Base-by-base conservation (phyloP, 202 grass and related monocot species). In the Panicum hallii region DNA sequence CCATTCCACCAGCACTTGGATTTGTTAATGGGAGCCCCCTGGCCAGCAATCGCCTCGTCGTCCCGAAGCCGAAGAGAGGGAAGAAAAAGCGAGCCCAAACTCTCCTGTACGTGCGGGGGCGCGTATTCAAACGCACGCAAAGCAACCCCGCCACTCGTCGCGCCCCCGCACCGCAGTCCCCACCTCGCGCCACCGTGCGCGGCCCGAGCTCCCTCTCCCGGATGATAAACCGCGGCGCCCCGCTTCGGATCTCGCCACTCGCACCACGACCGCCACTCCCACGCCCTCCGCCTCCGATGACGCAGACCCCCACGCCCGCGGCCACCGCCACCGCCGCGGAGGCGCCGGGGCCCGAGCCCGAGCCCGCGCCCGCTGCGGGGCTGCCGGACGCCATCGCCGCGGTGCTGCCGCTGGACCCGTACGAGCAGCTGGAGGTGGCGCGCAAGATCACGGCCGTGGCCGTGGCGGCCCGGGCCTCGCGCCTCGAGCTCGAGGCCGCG, bases 391-490 rank as follows among this genome's bases (percentile, higher is more conserved):
- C 94, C 77, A 93, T 98, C 75, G 75, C 80, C 69, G 89, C 91
- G 30, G 91, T 87, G 81, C 91, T 98, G 69, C 95, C 95, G 41
- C 66, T 46, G 43, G 95, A 98, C 86, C 95, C 95, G 67, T 98
- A 92, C 89, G 91, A 98, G 77, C 93, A 98, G 87, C 91, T 98
- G 75, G 92, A 98, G 73, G 82, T 95, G 77, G 92, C 92, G n/a
- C 87, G 89, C 71, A 93, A 87, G 85, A 98, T 98, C 83, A 95
- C 92, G 67, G 92, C 95, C 22, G 71, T 90, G 50, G 95, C 95
- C 66, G 89, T 94, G n/a, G 89, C 92, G 5, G 85, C 92, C 13
- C 85, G 92, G 43, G 85, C 92, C 36, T 91, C 91, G 68, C 83
- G 82, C 61, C 90, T 95, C 15, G 95, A 98, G 77, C 74, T 83